A percentile compares a stretch with the other conserved stretches of the same genome.
Evolutionary conservation across 305 asterid species (phyloP).

Genomic region (Fraxinus sp.): DNA sequence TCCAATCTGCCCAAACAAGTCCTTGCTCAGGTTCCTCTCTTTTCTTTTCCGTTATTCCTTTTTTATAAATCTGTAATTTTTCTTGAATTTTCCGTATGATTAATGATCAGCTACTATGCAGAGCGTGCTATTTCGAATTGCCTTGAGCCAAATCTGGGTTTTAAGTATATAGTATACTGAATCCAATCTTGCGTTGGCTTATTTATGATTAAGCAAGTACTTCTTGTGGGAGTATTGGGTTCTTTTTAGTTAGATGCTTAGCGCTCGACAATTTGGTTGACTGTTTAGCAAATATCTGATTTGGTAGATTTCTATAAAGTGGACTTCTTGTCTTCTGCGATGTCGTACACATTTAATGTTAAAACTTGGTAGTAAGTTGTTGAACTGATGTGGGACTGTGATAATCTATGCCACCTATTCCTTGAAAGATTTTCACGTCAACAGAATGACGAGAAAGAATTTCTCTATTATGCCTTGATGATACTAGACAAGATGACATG

Average conservation of each 20-base stretch:
- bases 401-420: constrained; percentile 6
- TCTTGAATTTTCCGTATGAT: not conserved
- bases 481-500: not conserved
- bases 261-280: not conserved
- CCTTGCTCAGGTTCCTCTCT: constrained; percentile 64
- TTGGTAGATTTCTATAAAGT: not conserved
- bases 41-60: not conserved
- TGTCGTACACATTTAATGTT: not conserved
- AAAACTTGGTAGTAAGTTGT: not conserved
- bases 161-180: not conserved
- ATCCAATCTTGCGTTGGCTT: constrained; percentile 2
- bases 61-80: not conserved
- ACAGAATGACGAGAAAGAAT: not conserved
- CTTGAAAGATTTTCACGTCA: constrained; percentile 6
- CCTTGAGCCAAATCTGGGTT: not conserved
- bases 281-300: not conserved
- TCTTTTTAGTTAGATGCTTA: not conserved
- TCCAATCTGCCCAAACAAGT: constrained; percentile 77
- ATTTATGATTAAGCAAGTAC: not conserved
- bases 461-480: not conserved
- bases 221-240: not conserved
- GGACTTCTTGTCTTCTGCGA: not conserved
- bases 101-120: not conserved
- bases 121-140: not conserved
- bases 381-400: not conserved